Percentiles rank a stretch among this genome's conserved stretches.
Evolutionary conservation across 2,329 filamentous ascomycete species (phyloP).

Genomic region (Bretziella fagacearum): DNA sequence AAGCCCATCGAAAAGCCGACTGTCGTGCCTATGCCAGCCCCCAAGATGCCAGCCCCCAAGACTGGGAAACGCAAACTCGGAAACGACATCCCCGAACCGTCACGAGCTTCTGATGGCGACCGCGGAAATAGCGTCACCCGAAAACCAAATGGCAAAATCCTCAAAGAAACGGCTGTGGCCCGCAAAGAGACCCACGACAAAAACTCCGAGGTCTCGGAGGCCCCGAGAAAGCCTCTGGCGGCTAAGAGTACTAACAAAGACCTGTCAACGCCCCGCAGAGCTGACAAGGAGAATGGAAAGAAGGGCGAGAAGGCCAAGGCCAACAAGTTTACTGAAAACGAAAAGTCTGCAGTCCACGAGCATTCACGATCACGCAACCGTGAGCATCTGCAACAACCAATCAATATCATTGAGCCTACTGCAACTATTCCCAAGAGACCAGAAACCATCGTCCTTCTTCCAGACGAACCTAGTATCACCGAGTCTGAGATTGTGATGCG

Average conservation of each 20-base stretch:
- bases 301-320: neutral
- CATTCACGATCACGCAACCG: neutral
- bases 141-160: slow-evolving; percentile 22
- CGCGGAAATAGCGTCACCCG: slow-evolving; percentile 6
- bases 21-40: neutral
- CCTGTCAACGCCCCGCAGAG: slow-evolving; percentile 21
- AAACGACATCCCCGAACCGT: slow-evolving; percentile 1
- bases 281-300: slow-evolving; percentile 6
- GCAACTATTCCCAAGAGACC: slow-evolving; percentile 5
- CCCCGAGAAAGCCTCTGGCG: slow-evolving; percentile 32
- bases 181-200: slow-evolving; percentile 27
- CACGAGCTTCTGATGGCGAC: slow-evolving; percentile 2
- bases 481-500: slow-evolving; percentile 25
- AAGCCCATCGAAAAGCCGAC: neutral
- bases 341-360: neutral
- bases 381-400: neutral
- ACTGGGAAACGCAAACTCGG: slow-evolving; percentile 13
- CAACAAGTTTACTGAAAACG: neutral
- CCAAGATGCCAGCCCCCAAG: neutral
- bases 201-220: slow-evolving; percentile 12
- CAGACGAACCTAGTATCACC: slow-evolving; percentile 18
- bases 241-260: slow-evolving; percentile 45
- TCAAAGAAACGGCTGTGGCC: slow-evolving; percentile 31
- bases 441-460: slow-evolving; percentile 13
- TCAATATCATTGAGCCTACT: slow-evolving; percentile 7